Evolutionary conservation across 2,329 filamentous ascomycete species (phyloP).

Genomic region (Dissoconium aciculare): DNA sequence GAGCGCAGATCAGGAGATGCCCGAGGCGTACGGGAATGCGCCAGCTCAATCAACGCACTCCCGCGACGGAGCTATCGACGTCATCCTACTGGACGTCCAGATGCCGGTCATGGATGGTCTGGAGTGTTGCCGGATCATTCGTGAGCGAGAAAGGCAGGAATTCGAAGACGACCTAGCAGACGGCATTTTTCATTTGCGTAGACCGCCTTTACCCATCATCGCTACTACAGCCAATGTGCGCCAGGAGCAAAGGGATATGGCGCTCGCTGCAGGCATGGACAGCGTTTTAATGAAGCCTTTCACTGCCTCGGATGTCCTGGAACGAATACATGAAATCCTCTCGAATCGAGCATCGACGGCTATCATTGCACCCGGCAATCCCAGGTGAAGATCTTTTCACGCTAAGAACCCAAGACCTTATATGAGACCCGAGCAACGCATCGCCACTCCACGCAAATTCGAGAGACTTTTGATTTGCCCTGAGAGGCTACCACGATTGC

Average conservation of each 20-base stretch:
- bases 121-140: conserved; percentile 12
- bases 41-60: conserved; percentile 1
- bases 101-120: conserved; percentile 19
- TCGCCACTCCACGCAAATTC: too few species aligned
- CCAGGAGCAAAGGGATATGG: conserved; percentile 9
- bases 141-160: conserved; percentile 10
- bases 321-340: conserved; percentile 1
- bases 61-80: too few species aligned
- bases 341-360: too few species aligned
- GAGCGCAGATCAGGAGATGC: neutral
- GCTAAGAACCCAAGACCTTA: too few species aligned
- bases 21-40: neutral
- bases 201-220: conserved; percentile 15
- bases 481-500: too few species aligned
- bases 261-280: conserved; percentile 13
- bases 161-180: too few species aligned
- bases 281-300: conserved; percentile 17
- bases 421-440: too few species aligned
- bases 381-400: too few species aligned
- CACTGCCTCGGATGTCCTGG: conserved; percentile 12
- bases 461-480: too few species aligned
- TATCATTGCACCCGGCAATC: too few species aligned
- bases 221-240: conserved; percentile 16
- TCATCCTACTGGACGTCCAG: conserved; percentile 17
- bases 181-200: too few species aligned